Evolutionary conservation across 106 monocot genomes (phyloP).

Genomic region (Dioscorea alata): DNA sequence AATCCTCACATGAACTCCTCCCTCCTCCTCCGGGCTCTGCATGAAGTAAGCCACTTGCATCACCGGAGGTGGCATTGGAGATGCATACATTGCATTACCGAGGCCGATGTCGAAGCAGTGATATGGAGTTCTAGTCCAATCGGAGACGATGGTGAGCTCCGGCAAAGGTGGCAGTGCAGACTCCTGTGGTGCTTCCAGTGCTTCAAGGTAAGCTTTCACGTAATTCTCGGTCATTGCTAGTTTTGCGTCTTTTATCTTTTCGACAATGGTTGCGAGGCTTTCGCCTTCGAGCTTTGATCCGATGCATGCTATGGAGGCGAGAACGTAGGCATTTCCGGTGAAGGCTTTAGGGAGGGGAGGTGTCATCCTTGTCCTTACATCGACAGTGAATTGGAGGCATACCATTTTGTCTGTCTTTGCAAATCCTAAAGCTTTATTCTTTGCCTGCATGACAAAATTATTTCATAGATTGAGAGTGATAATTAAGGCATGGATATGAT

Average conservation of each 20-base stretch:
- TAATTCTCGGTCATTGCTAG: conserved; percentile 16
- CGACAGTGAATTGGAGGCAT: conserved; percentile 40
- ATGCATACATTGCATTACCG: conserved; percentile 7
- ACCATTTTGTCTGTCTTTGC: conserved; percentile 13
- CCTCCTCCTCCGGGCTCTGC: conserved; percentile 32
- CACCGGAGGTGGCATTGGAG: conserved; percentile 26
- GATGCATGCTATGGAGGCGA: conserved; percentile 37
- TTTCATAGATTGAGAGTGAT: too few species aligned
- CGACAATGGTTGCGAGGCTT: conserved; percentile 14
- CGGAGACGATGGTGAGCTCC: conserved; percentile 41
- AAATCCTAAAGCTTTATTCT: conserved; percentile 26
- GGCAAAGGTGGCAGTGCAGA: conserved; percentile 20
- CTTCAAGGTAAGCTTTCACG: conserved; percentile 26
- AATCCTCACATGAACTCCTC: conserved; percentile 39
- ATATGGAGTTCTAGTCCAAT: conserved; percentile 43
- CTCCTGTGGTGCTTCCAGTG: conserved; percentile 22
- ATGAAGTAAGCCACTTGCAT: conserved; percentile 41
- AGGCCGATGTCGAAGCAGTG: conserved; percentile 32
- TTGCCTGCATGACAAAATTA: conserved; percentile 19
- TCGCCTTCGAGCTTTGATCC: conserved; percentile 9
- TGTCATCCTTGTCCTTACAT: conserved; percentile 23
- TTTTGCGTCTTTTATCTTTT: conserved; percentile 34
- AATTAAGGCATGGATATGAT: too few species aligned
- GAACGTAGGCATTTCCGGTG: conserved; percentile 43
- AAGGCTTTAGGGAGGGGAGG: conserved; percentile 34